phyloP scores from a whole-genome alignment of 441 rosid species.

The Adansonia grandidieri region DNA sequence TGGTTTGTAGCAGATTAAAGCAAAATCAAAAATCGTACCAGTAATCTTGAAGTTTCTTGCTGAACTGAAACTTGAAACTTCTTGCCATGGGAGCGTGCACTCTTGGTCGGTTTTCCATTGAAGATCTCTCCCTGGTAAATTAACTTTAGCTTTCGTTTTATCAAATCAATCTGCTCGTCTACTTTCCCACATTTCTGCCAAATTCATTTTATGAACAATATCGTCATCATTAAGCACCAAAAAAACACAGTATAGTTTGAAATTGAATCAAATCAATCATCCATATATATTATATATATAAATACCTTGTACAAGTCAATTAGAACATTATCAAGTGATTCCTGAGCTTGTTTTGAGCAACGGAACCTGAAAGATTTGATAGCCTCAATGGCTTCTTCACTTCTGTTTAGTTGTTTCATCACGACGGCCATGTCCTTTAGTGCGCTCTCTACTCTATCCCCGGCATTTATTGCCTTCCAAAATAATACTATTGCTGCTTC shows the following conservation, averaged over 20 bases:
- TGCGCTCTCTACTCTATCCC: constrained; percentile 90
- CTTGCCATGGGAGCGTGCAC: constrained; percentile 92
- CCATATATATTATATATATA: too few species aligned
- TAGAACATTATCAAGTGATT: too few species aligned
- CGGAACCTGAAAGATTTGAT: constrained; percentile 34
- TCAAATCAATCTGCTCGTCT: constrained; percentile 74
- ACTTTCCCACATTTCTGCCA: constrained; percentile 79
- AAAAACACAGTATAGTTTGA: too few species aligned
- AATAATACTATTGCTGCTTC: constrained; percentile 73
- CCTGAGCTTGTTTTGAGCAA: too few species aligned
- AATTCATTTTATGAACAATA: neutral
- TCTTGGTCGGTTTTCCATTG: constrained; percentile 82
- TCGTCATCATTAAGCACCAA: too few species aligned
- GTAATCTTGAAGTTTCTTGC: constrained; percentile 82
- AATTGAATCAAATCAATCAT: too few species aligned
- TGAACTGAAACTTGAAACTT: constrained; percentile 85
- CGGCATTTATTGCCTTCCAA: constrained; percentile 87
- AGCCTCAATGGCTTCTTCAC: constrained; percentile 90
- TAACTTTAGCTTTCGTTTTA: constrained; percentile 71
- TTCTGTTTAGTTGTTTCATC: constrained; percentile 71
- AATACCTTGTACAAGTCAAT: too few species aligned
- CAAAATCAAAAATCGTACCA: constrained; percentile 45
- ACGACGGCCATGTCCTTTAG: constrained; percentile 93
- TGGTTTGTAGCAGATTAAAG: neutral
- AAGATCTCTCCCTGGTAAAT: constrained; percentile 83